A percentile compares a stretch with the other conserved stretches of the same genome.
Conservation (phyloP, 306 rosid genomes). For the Ceratonia siliqua region DNA sequence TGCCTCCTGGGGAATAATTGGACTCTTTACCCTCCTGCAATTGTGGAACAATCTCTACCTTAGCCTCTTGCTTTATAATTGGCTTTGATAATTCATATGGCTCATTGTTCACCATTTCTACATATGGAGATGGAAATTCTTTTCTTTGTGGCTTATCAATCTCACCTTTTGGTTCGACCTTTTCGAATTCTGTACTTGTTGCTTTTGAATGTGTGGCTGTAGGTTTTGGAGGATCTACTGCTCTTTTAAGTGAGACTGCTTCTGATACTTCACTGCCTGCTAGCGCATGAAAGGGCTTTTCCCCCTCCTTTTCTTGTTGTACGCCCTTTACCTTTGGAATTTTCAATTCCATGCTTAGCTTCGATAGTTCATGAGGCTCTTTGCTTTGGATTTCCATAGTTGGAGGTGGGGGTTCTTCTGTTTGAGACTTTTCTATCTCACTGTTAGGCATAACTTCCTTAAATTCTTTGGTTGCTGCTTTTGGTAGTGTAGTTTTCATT, state of each 20-base stretch:
- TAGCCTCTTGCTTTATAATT: not conserved
- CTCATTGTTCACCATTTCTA: not conserved
- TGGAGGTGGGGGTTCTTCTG: not conserved
- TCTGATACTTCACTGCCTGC: not conserved
- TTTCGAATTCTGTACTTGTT: not conserved
- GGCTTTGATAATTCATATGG: not conserved
- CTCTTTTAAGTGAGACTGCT: not conserved
- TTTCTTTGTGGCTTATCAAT: constrained; percentile 14
- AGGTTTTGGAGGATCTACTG: constrained; percentile 1
- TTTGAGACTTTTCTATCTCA: constrained; percentile 14
- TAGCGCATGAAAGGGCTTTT: not conserved
- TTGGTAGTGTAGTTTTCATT: not conserved
- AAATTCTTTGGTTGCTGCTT: constrained; percentile 3
- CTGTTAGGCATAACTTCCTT: not conserved
- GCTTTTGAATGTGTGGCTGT: not conserved
- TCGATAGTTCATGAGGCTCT: constrained; percentile 23
- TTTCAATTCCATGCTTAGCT: constrained; percentile 23
- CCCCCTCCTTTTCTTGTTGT: constrained; percentile 4
- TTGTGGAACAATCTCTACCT: not conserved
- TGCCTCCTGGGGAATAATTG: not conserved
- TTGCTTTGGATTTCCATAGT: constrained; percentile 25
- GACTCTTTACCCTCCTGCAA: constrained; percentile 9
- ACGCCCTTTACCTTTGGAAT: constrained; percentile 3
- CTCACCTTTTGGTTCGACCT: constrained; percentile 18
- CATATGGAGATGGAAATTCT: constrained; percentile 1